These are phyloP conservation scores for Astrephomene gubernaculifera DNA, from an alignment of 139 green algal species.

Conservation along the genomic window DNA sequence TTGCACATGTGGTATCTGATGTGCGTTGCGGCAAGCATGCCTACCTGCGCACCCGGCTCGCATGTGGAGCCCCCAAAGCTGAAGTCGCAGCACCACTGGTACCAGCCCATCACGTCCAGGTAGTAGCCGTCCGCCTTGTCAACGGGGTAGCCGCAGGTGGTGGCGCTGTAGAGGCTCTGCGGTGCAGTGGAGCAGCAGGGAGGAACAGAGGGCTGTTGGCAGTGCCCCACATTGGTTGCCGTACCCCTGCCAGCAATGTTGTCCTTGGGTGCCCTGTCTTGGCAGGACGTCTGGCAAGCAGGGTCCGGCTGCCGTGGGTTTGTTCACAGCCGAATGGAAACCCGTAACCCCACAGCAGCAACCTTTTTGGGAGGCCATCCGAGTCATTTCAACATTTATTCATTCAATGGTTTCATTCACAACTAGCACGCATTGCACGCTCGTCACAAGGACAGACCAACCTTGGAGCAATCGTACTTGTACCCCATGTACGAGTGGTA, in stretches of 20 bases:
- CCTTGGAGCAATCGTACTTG: constrained; percentile 30
- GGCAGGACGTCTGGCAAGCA: too few species aligned
- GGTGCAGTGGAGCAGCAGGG: background rate
- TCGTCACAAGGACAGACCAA: background rate
- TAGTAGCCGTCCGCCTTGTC: background rate
- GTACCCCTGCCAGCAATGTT: too few species aligned
- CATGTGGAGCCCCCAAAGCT: background rate
- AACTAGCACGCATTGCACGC: background rate
- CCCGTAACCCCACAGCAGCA: too few species aligned
- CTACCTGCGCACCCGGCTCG: background rate
- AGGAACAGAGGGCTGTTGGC: too few species aligned
- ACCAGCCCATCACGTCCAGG: background rate
- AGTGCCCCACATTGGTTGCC: too few species aligned
- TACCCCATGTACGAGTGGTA: constrained; percentile 28
- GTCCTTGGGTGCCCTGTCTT: too few species aligned
- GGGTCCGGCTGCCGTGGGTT: too few species aligned
- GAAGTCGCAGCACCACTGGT: constrained; percentile 19
- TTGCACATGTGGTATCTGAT: too few species aligned
- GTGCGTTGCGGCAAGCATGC: too few species aligned
- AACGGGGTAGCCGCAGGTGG: constrained; percentile 6
- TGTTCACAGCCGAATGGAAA: too few species aligned
- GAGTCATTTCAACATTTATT: too few species aligned
- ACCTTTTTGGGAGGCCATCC: too few species aligned
- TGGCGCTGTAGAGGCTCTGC: constrained; percentile 5
- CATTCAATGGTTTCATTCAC: background rate